Percentiles rank a stretch among this genome's conserved stretches.
phyloP scores from a whole-genome alignment of 1,284 basidiomycete genomes.

The Schizopora paradoxa region DNA sequence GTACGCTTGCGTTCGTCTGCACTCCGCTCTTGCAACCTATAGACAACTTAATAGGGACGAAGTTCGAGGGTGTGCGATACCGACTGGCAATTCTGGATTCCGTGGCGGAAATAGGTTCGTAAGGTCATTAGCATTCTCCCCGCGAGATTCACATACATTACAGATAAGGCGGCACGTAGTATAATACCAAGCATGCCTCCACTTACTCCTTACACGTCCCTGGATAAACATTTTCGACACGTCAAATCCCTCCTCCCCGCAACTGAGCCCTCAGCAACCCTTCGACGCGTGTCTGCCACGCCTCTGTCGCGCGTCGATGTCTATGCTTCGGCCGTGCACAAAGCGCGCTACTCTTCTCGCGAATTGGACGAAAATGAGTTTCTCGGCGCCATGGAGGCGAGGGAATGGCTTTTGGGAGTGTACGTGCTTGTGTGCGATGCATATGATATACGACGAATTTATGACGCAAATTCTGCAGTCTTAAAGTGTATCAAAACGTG shows the following conservation, averaged over 20 bases:
- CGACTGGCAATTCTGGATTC: constrained; percentile 61
- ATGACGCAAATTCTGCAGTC: no score
- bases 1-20: constrained; percentile 32
- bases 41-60: constrained; percentile 40
- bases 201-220: constrained; percentile 59
- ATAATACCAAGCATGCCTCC: constrained; percentile 60
- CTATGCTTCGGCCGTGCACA: constrained; percentile 72
- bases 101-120: constrained; percentile 59
- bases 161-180: constrained; percentile 59
- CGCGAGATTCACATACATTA: constrained; percentile 1
- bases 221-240: constrained; percentile 70
- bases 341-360: constrained; percentile 58
- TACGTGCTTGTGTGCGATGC: no score
- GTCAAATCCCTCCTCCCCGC: constrained; percentile 54
- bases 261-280: no score
- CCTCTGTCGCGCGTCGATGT: constrained; percentile 42
- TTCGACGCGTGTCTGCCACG: background rate
- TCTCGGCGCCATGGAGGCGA: constrained; percentile 57
- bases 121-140: background rate
- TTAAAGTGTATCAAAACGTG: no score
- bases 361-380: constrained; percentile 73
- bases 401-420: no score
- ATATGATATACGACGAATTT: no score
- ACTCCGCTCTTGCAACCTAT: constrained; percentile 1
- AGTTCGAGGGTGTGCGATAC: constrained; percentile 54